Evolutionary conservation across 345 rosid genomes (phyloP).

Genomic region (Hypericum androsaemum): DNA sequence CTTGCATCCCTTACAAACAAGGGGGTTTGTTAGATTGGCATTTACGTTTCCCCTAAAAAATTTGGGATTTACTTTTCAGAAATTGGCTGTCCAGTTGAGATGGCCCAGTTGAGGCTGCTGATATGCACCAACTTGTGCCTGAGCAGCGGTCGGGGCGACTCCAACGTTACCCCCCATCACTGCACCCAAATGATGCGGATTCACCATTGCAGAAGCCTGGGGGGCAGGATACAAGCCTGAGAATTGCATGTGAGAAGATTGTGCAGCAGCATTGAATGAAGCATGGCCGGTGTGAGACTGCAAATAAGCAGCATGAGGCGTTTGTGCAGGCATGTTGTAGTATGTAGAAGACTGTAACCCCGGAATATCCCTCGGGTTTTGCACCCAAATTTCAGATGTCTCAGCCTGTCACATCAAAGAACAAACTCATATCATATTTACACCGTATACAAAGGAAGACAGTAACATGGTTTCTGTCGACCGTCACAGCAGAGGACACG

Average conservation of each 20-base stretch:
- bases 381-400: slow-evolving; percentile 87
- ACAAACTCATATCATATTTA: background rate
- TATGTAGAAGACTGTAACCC: slow-evolving; percentile 63
- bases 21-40: slow-evolving; percentile 12
- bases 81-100: slow-evolving; percentile 81
- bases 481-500: too few species aligned
- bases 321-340: slow-evolving; percentile 76
- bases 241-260: slow-evolving; percentile 89
- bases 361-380: slow-evolving; percentile 63
- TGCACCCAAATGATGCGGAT: slow-evolving; percentile 70
- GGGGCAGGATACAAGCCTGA: slow-evolving; percentile 69
- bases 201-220: slow-evolving; percentile 58
- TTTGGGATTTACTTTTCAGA: slow-evolving; percentile 29
- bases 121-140: slow-evolving; percentile 73
- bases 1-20: slow-evolving; percentile 19
- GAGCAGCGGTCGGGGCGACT: slow-evolving; percentile 59
- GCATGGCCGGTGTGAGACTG: slow-evolving; percentile 70
- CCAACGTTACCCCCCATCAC: slow-evolving; percentile 77
- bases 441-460: background rate
- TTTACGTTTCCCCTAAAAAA: background rate
- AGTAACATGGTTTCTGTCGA: background rate
- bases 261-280: slow-evolving; percentile 73
- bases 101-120: slow-evolving; percentile 90
- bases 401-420: slow-evolving; percentile 45
- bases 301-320: slow-evolving; percentile 69